Evolutionary conservation across 257 asterid genomes (phyloP).

Genomic region (Nicotiana otophora): DNA sequence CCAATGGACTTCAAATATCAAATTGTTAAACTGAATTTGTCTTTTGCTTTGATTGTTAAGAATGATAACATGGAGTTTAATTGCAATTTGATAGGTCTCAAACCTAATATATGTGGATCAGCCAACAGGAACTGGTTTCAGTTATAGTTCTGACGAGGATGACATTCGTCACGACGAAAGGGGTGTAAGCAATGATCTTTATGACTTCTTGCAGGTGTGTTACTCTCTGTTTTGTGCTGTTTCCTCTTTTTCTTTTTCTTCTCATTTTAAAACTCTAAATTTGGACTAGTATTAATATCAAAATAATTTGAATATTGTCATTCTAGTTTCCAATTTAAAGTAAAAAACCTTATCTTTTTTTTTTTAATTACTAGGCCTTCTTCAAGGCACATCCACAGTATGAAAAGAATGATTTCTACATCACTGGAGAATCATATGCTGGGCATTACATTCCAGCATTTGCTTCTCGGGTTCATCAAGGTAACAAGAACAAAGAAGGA

Average conservation of each 20-base stretch:
- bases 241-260: neutral
- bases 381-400: constrained; percentile 35
- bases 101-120: constrained; percentile 40
- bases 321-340: neutral
- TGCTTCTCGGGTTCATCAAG: constrained; percentile 28
- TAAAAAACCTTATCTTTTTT: neutral
- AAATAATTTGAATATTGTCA: no score
- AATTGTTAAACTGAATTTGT: neutral
- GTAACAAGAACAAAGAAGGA: constrained; percentile 28
- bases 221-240: neutral
- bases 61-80: neutral
- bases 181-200: constrained; percentile 26
- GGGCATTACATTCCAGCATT: constrained; percentile 54
- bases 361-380: constrained; percentile 20
- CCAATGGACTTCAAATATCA: neutral
- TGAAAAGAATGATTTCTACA: constrained; percentile 39
- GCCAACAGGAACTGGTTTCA: constrained; percentile 46
- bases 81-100: constrained; percentile 22
- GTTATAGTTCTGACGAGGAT: constrained; percentile 16
- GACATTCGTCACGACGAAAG: constrained; percentile 25
- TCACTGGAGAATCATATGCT: constrained; percentile 56
- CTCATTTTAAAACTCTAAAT: neutral
- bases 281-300: no score
- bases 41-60: neutral
- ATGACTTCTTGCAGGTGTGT: constrained; percentile 37